Base-by-base conservation (phyloP, 352 stramenopile genomes). In the Phytophthora litchii region DNA sequence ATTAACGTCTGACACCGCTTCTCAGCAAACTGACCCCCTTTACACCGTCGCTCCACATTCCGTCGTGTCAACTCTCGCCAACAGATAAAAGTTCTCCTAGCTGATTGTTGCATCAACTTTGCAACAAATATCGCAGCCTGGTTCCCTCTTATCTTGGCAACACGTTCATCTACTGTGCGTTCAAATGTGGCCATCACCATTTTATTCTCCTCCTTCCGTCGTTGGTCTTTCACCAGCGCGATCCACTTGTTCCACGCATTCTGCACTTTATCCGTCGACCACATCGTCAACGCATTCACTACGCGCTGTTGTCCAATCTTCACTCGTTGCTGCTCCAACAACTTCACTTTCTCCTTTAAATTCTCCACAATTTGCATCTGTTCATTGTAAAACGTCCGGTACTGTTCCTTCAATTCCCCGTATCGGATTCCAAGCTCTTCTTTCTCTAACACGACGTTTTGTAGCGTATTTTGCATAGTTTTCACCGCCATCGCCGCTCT, bases 381-480 rank as follows among this genome's bases (percentile, higher is more conserved):
- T 0, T 84, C 61, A 0, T 45, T 49, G 6, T 88, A 60, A 8
- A 86, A 58, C 12, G 53, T 47, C 5, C 56, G 48, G 60, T 76
- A 76, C 6, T 75, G 42, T 13, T 78, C 38, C 23, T 75, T 70
- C 1, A 89, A 67, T 32, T 71, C 58, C 0, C 49, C 60, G 45
- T 80, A 78, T 8, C 74, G 55, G 13, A 80, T 54, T 3, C 54
- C 60, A 11, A 94, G 59, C 53, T 87, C 78, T n/a, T 91, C 81
- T 44, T 92, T 90, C 41, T 91, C 81, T 13, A 77, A 51, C 25
- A 88, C 46, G 1, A 74, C 67, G 13, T 75, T 68, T 7, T 91
- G 76, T 19, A 94, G 70, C 20, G 83, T 68, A 12, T 89, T 66
- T 23, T 89, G 74, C 38, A 89, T 64, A 16, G 70, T 80, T 17